Conservation (phyloP, 2,329 filamentous ascomycete genomes). For the Peltaster fructicola region DNA sequence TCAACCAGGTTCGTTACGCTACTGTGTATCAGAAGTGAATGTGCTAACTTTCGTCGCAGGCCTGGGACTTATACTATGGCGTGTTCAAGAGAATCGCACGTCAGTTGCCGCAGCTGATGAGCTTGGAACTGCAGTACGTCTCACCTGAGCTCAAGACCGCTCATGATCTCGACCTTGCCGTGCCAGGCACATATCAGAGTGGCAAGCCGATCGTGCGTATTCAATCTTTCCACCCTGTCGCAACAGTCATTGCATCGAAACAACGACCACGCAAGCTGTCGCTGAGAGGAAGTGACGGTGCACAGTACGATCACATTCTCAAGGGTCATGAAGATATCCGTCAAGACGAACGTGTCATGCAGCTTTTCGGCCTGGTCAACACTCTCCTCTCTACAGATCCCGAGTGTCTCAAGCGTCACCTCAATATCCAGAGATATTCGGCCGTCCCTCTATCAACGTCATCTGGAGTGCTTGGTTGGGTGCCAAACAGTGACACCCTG, state of each 20-base stretch:
- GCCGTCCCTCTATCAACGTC: slow-evolving; percentile 95
- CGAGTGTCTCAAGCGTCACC: slow-evolving; percentile 90
- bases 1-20: slow-evolving; percentile 49
- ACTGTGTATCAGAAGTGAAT: neutral
- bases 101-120: slow-evolving; percentile 82
- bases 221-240: slow-evolving; percentile 72
- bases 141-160: slow-evolving; percentile 82
- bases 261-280: slow-evolving; percentile 84
- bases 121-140: slow-evolving; percentile 87
- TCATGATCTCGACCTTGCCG: slow-evolving; percentile 72
- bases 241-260: slow-evolving; percentile 90
- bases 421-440: slow-evolving; percentile 89
- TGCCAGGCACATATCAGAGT: slow-evolving; percentile 88
- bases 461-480: slow-evolving; percentile 88
- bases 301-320: slow-evolving; percentile 69
- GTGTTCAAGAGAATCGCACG: slow-evolving; percentile 91
- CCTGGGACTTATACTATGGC: slow-evolving; percentile 98
- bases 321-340: slow-evolving; percentile 99
- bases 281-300: slow-evolving; percentile 75
- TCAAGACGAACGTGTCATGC: slow-evolving; percentile 98
- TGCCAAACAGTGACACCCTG: slow-evolving; percentile 91
- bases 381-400: slow-evolving; percentile 85
- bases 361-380: slow-evolving; percentile 94
- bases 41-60: slow-evolving; percentile 20
- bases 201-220: slow-evolving; percentile 67